A percentile compares a stretch with the other conserved stretches of the same genome.
These are phyloP conservation scores for Talaromyces sp. DNA, from an alignment of 2,329 filamentous ascomycete genomes.

Conservation along the genomic window DNA sequence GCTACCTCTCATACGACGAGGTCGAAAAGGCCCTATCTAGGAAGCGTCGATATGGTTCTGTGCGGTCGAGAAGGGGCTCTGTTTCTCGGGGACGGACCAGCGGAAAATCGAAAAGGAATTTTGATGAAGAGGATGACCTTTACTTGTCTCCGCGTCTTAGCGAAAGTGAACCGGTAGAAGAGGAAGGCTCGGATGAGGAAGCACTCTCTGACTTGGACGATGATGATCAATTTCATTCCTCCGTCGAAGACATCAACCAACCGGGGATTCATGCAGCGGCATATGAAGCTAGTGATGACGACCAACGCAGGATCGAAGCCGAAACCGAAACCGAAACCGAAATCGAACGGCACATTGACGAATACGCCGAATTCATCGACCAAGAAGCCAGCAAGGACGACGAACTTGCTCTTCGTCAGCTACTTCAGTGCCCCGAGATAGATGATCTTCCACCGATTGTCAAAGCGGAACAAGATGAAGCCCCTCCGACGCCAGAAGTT, in stretches of 20 bases:
- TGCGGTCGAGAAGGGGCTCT: not conserved
- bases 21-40: constrained; percentile 37
- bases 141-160: not conserved
- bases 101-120: constrained; percentile 10
- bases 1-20: constrained; percentile 35
- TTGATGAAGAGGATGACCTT: constrained; percentile 4
- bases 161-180: not conserved
- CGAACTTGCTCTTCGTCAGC: constrained; percentile 39
- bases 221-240: no score
- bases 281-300: not conserved
- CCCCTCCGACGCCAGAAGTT: constrained; percentile 18
- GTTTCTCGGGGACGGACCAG: constrained; percentile 8
- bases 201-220: not conserved
- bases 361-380: constrained; percentile 48
- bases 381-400: constrained; percentile 38
- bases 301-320: not conserved
- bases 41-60: constrained; percentile 5
- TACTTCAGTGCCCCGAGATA: constrained; percentile 7
- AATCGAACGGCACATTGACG: constrained; percentile 19
- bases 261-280: not conserved
- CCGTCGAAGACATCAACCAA: not conserved
- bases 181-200: not conserved
- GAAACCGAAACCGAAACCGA: not conserved
- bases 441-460: constrained; percentile 14
- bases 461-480: constrained; percentile 18